Conservation (phyloP, 768 basidiomycete genomes). For the Termitomyces sp. region DNA sequence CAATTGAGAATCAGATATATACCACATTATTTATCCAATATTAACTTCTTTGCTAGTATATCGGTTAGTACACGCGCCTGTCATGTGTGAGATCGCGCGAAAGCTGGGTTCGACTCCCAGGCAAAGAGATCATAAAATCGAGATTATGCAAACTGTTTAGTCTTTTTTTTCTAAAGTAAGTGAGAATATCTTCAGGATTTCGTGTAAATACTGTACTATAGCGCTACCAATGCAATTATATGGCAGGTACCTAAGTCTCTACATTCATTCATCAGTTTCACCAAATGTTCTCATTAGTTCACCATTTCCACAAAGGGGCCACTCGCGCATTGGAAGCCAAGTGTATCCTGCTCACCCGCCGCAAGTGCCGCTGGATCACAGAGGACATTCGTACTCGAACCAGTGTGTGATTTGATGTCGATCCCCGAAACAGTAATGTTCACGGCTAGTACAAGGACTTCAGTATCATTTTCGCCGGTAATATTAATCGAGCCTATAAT, state of each 20-base stretch:
- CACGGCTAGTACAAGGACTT: slow-evolving; percentile 15
- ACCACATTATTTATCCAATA: neutral
- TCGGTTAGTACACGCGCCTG: neutral
- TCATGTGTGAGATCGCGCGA: too few species aligned
- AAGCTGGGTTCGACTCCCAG: neutral
- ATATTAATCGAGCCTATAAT: too few species aligned
- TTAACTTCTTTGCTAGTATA: neutral
- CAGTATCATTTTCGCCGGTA: neutral
- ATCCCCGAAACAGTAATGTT: slow-evolving; percentile 23
- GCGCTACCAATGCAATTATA: too few species aligned
- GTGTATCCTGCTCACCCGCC: slow-evolving; percentile 22
- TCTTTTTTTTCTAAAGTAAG: too few species aligned
- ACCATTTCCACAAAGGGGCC: slow-evolving; percentile 21
- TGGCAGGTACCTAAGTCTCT: too few species aligned
- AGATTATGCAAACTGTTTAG: too few species aligned
- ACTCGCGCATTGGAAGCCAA: slow-evolving; percentile 29
- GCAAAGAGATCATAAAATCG: too few species aligned
- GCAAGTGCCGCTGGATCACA: slow-evolving; percentile 28
- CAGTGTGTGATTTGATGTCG: slow-evolving; percentile 23
- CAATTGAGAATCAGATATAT: neutral
- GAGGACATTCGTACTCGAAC: slow-evolving; percentile 24
- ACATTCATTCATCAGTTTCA: neutral
- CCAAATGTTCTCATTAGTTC: neutral
- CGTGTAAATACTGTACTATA: too few species aligned
- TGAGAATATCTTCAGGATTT: too few species aligned